Conservation (phyloP, 306 rosid genomes). For the Vigna angularis region DNA sequence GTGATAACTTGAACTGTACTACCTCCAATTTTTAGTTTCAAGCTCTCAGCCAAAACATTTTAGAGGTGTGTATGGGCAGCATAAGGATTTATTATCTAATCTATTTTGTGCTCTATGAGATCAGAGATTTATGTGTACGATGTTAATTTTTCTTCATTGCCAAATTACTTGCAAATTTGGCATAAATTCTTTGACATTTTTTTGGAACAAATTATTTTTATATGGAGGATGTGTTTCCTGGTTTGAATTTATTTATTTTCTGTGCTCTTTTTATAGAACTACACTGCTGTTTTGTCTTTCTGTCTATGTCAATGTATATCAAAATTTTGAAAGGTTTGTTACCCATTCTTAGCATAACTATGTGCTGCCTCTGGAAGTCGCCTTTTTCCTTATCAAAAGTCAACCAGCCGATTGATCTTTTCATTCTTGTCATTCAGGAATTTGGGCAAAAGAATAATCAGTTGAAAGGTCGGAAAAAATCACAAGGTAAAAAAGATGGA, state of each 20-base stretch:
- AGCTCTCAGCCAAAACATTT: background rate
- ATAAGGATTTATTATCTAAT: conserved; percentile 3
- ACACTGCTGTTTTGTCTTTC: background rate
- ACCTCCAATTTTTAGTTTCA: background rate
- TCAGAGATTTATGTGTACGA: background rate
- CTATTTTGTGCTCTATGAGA: background rate
- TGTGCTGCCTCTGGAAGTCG: conserved; percentile 11
- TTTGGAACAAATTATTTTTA: background rate
- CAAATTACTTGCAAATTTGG: background rate
- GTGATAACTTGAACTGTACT: background rate
- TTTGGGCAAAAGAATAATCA: conserved; percentile 53
- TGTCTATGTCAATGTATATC: background rate
- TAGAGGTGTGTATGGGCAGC: background rate
- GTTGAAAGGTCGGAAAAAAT: conserved; percentile 54
- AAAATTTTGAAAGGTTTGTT: background rate
- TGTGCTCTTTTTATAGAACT: background rate
- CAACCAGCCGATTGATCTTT: background rate
- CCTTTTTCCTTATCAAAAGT: background rate
- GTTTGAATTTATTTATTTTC: background rate
- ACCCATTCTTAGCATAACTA: background rate
- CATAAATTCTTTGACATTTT: background rate
- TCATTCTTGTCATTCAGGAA: conserved; percentile 47
- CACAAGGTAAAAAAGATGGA: conserved; percentile 52
- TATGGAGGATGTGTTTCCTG: background rate
- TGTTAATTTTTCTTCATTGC: background rate